phyloP scores from a whole-genome alignment of 2,329 filamentous ascomycete species.

The Ophiostoma populinum region DNA sequence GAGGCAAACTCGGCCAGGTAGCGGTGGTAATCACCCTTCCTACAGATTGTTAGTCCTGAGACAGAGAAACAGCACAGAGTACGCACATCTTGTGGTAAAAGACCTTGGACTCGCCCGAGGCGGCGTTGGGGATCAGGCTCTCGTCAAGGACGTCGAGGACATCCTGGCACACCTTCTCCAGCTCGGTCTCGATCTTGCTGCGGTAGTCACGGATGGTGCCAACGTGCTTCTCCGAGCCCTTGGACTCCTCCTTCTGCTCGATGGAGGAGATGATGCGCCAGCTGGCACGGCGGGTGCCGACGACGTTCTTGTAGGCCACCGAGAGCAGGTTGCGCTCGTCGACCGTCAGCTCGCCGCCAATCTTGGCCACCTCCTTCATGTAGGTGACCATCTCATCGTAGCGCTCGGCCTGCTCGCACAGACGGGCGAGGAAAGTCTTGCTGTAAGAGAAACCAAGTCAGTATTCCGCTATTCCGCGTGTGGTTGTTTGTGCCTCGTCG shows the following conservation, averaged over 20 bases:
- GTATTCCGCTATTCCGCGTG: neutral
- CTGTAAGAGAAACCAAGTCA: slow-evolving; percentile 28
- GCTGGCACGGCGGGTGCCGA: slow-evolving; percentile 92
- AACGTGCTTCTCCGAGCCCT: slow-evolving; percentile 88
- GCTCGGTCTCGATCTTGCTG: slow-evolving; percentile 92
- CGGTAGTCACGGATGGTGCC: slow-evolving; percentile 93
- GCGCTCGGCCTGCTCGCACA: slow-evolving; percentile 99
- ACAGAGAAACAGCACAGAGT: neutral
- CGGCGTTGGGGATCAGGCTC: slow-evolving; percentile 84
- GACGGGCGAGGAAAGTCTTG: slow-evolving; percentile 99
- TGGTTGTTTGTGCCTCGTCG: neutral
- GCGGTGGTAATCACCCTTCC: slow-evolving; percentile 99
- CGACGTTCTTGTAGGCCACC: slow-evolving; percentile 99
- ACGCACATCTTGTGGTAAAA: slow-evolving; percentile 98
- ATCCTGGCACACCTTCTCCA: slow-evolving; percentile 95
- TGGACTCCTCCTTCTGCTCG: slow-evolving; percentile 98
- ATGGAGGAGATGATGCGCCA: slow-evolving; percentile 99
- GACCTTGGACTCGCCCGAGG: slow-evolving; percentile 95
- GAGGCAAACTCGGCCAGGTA: slow-evolving; percentile 95
- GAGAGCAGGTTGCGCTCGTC: slow-evolving; percentile 98
- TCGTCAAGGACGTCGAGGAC: slow-evolving; percentile 89
- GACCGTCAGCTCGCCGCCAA: slow-evolving; percentile 65
- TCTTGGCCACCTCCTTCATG: slow-evolving; percentile 99
- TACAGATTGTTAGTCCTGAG: slow-evolving; percentile 20
- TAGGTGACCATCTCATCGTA: slow-evolving; percentile 99